Evolutionary conservation across 2,329 filamentous ascomycete genomes (phyloP), one percentile per base, ranked within the genome.

Genomic region (Penicillium brasilianum): DNA sequence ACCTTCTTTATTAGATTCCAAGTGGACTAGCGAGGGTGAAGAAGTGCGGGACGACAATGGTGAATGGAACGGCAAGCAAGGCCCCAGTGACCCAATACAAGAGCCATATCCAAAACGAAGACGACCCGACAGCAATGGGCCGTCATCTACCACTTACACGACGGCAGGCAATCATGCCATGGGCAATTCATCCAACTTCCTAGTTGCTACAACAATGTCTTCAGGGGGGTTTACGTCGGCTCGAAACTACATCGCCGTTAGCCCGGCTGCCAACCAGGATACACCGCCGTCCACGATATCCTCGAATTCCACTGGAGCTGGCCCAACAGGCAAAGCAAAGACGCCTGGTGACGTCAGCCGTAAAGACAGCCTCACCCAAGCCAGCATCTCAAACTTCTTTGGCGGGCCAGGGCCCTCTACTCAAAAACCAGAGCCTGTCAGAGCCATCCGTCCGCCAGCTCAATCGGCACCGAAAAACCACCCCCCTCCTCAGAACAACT

Each of bases 21-120:
- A 84, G 11, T 92, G 88, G 77, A 89, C 91, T 0, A 69, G 86
- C 3, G 87, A 89, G 51, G 90, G 89, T 4, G 81, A 84, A 70
- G 81, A 80, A 53, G 69, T 71, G 43, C 69, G 69, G 25, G 72
- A 75, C 60, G 63, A 73, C 57, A 66, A 76, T 39, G 59, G 68
- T 4, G 76, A 75, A 61, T 82, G 80, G 78, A 75, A 80, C 49
- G 68, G 61, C 18, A 67, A 69, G 37, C 56, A 68, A 53, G 58
- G 56, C n/a, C 53, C 57, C 9, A 39, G 61, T 41, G 53, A 61
- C 13, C 32, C 55, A 22, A 65, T 63, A 28, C 69, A 66, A 58
- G 71, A 67, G 48, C 68, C 68, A 6, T 66, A 63, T 51, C 61
- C 69, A 46, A 75, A 74, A 65, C 67, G 72, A 62, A 61, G 71